Conservation (phyloP, 1,284 basidiomycete species). For the Ustilago loliicola region DNA sequence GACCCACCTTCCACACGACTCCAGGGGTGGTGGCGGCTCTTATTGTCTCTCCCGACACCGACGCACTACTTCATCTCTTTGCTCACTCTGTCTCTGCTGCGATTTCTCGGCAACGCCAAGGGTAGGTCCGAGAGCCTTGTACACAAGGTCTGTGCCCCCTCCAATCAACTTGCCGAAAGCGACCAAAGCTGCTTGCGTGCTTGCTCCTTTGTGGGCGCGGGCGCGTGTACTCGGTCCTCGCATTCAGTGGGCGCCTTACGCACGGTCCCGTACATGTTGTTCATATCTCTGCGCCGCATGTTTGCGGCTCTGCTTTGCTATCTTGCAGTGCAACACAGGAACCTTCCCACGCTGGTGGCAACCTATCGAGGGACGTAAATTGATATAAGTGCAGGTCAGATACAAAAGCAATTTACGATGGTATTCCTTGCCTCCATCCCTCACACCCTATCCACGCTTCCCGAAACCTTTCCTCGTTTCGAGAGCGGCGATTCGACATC, state of each 20-base stretch:
- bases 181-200: neutral
- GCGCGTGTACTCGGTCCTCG: neutral
- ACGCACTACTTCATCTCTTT: constrained; percentile 2
- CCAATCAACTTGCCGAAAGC: neutral
- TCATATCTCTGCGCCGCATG: constrained; percentile 17
- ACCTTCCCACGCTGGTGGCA: constrained; percentile 4
- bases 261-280: constrained; percentile 10
- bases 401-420: neutral
- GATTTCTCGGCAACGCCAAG: neutral
- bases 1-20: neutral
- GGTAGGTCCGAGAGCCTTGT: neutral
- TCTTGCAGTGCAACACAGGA: neutral
- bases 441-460: neutral
- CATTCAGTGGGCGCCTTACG: neutral
- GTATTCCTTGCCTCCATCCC: neutral
- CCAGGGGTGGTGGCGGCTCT: neutral
- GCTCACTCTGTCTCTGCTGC: neutral
- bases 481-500: neutral
- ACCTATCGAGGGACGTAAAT: neutral
- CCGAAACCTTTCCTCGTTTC: neutral
- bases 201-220: constrained; percentile 1
- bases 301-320: neutral
- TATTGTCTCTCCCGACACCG: neutral
- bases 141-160: neutral
- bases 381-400: constrained; percentile 3